Percentiles rank a stretch among this genome's conserved stretches.
Evolutionary conservation across 2,329 filamentous ascomycete species (phyloP).

Genomic region (Aspergillus vadensis): DNA sequence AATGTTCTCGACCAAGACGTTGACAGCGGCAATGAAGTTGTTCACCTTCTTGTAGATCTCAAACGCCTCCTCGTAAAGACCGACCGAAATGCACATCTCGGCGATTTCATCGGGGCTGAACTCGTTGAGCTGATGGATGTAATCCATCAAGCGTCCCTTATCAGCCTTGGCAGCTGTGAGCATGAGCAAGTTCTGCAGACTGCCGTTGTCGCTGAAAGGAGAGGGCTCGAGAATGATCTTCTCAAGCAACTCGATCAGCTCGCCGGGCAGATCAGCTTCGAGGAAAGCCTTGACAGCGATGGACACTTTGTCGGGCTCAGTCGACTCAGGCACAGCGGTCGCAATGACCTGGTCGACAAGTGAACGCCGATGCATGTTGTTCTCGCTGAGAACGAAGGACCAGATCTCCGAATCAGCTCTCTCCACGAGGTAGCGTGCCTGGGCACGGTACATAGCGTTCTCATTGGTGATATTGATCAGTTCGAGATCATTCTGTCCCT

Average conservation of each 20-base stretch:
- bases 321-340: constrained; percentile 89
- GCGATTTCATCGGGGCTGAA: constrained; percentile 94
- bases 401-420: constrained; percentile 88
- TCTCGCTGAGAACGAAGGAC: constrained; percentile 90
- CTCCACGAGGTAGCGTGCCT: constrained; percentile 91
- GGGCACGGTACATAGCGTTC: constrained; percentile 99
- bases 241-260: constrained; percentile 95
- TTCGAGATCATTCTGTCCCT: constrained; percentile 96
- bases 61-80: constrained; percentile 93
- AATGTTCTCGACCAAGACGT: constrained; percentile 92
- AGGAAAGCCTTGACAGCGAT: constrained; percentile 93
- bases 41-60: constrained; percentile 98
- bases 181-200: constrained; percentile 92
- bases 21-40: constrained; percentile 81
- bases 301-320: constrained; percentile 90
- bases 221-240: constrained; percentile 99
- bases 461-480: constrained; percentile 98
- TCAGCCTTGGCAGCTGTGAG: constrained; percentile 96
- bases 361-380: constrained; percentile 92
- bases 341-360: constrained; percentile 95
- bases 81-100: constrained; percentile 88
- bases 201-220: constrained; percentile 95
- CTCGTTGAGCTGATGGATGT: constrained; percentile 86
- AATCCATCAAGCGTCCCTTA: constrained; percentile 91
- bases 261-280: constrained; percentile 82